Evolutionary conservation across 139 green algal genomes (phyloP), one percentile per base, ranked within the genome.

Genomic region (Coelastrella sp.): DNA sequence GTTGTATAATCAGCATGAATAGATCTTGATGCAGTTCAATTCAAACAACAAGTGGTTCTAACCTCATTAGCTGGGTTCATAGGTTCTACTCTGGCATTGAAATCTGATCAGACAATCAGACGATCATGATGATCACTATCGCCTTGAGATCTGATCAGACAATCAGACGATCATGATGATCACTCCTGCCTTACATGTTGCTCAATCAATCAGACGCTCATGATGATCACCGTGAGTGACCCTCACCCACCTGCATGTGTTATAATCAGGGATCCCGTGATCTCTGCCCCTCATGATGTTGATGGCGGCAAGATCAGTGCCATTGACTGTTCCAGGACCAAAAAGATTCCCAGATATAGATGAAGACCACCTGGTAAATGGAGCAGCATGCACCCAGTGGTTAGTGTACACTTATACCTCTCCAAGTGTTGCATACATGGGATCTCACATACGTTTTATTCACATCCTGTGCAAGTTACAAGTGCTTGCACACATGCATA

Each of bases 231-330:
- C 45, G 45, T 57, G 11, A 57, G 11, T 57, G 45, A 57, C 15
- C 45, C 45, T 23, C 11, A 23, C 45, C 15, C 11, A 43, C 41
- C 87, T 76, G 72, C 72, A 82, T 5, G 84, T 83, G 80, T 88
- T 91, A 67, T 91, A 91, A 40, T 84, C 45, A 11, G 88, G 88
- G 1, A 91, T 80, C 50, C 88, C 88, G 51, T 91, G 88, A 74
- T 91, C 88, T 32, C 88, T 84, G 2, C 85, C 85, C 15, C 88
- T 63, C 74, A 89, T 85, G 79, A 91, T 91, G 53, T 89, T 86
- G 34, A 81, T 76, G 2, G 88, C 88, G 0, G 85, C 48, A 7
- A 91, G 63, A 77, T 91, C 88, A 9, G 66, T 87, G 34, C 80
- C 84, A 23, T 79, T 79, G 43, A 79, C 27, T 23, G 71, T 79